A percentile compares a stretch with the other conserved stretches of the same genome.
Evolutionary conservation across 208 protist genomes (phyloP).

Genomic region (Crithidia expoeki): DNA sequence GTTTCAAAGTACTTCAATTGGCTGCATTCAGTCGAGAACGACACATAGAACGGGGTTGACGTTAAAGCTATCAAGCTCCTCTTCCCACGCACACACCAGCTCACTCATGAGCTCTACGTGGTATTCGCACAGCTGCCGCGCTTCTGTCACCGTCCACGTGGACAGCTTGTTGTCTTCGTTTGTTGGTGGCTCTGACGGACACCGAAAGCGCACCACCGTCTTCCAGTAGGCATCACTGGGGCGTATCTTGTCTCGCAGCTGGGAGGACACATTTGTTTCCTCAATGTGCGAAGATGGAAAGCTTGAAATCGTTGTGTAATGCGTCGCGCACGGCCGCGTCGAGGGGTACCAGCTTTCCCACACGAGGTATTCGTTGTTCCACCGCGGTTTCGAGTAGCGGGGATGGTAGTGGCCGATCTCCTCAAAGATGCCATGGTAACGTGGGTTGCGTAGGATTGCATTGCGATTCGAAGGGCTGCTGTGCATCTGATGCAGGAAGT

Average conservation of each 20-base stretch:
- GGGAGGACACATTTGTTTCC: background rate
- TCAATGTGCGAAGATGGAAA: too few species aligned
- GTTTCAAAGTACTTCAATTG: too few species aligned
- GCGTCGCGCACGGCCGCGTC: slow-evolving; percentile 32
- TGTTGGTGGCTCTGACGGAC: slow-evolving; percentile 18
- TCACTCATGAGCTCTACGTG: slow-evolving; percentile 58
- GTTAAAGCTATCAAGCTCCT: slow-evolving; percentile 60
- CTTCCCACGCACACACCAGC: slow-evolving; percentile 80
- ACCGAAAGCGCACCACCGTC: slow-evolving; percentile 72
- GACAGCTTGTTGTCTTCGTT: slow-evolving; percentile 1
- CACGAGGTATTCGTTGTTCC: slow-evolving; percentile 51
- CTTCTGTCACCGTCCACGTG: slow-evolving; percentile 69
- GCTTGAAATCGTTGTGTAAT: slow-evolving; percentile 26
- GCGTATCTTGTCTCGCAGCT: background rate
- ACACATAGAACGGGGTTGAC: slow-evolving; percentile 85
- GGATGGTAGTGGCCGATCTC: slow-evolving; percentile 62
- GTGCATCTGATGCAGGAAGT: slow-evolving; percentile 46
- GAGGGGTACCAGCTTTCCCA: slow-evolving; percentile 83
- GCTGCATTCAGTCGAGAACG: too few species aligned
- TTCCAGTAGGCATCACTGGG: slow-evolving; percentile 55
- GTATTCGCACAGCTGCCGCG: slow-evolving; percentile 66
- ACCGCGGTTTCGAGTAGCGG: slow-evolving; percentile 49
- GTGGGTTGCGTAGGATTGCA: slow-evolving; percentile 28
- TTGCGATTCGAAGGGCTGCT: slow-evolving; percentile 10
- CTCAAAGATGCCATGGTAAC: slow-evolving; percentile 39